Conservation (phyloP, 1,139 yeast genomes). For the Casaregolazyma lundiana region DNA sequence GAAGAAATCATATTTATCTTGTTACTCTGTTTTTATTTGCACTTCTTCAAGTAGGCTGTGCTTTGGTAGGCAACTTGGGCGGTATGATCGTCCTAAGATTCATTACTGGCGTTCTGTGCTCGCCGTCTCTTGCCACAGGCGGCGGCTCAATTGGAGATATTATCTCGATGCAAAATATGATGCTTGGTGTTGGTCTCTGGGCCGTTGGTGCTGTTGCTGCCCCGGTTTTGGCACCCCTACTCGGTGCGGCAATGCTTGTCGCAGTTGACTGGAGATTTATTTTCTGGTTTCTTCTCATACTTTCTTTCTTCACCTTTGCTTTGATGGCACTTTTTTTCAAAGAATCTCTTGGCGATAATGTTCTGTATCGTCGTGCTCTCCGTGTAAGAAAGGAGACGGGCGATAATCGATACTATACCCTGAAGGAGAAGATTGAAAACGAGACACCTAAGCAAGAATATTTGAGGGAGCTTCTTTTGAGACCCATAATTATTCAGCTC, state of each 20-base stretch:
- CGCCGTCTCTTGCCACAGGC: conserved; percentile 81
- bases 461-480: conserved; percentile 44
- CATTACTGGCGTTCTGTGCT: conserved; percentile 70
- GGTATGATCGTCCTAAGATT: conserved; percentile 58
- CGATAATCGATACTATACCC: conserved; percentile 37
- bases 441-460: conserved; percentile 17
- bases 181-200: conserved; percentile 40
- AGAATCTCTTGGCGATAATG: conserved; percentile 46
- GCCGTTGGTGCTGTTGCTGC: conserved; percentile 54
- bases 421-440: conserved; percentile 21
- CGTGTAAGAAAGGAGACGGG: conserved; percentile 47
- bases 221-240: conserved; percentile 58
- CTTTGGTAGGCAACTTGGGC: conserved; percentile 45
- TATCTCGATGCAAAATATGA: conserved; percentile 24
- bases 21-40: conserved; percentile 49
- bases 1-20: conserved; percentile 51
- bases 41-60: conserved; percentile 47
- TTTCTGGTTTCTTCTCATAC: conserved; percentile 44
- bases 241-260: conserved; percentile 51
- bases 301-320: conserved; percentile 37
- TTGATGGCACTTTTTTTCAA: conserved; percentile 41
- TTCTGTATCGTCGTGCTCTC: conserved; percentile 45
- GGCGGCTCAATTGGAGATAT: conserved; percentile 76
- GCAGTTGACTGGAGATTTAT: conserved; percentile 37
- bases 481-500: conserved; percentile 37